Percentiles rank a stretch among this genome's conserved stretches.
phyloP scores from a whole-genome alignment of 768 basidiomycete genomes.

The Lentinula boryana region DNA sequence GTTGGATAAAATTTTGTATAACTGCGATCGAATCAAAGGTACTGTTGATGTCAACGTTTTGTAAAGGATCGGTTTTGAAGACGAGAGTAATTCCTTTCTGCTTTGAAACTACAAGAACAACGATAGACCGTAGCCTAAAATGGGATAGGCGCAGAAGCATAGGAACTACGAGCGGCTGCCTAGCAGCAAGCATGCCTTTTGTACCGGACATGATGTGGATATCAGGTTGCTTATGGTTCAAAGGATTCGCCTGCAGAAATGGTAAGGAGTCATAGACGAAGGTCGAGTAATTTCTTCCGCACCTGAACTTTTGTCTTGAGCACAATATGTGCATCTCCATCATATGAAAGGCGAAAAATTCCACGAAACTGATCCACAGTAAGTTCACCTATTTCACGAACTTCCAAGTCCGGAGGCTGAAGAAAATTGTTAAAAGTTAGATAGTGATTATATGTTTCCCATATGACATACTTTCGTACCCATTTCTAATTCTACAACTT shows the following conservation, averaged over 20 bases:
- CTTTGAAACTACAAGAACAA: slow-evolving; percentile 95
- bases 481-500: slow-evolving; percentile 99
- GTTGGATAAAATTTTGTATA: slow-evolving; percentile 96
- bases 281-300: slow-evolving; percentile 14
- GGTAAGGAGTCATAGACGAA: slow-evolving; percentile 1
- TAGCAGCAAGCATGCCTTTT: slow-evolving; percentile 87
- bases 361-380: slow-evolving; percentile 95
- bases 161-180: slow-evolving; percentile 92
- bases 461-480: slow-evolving; percentile 74
- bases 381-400: slow-evolving; percentile 96
- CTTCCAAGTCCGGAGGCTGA: slow-evolving; percentile 94
- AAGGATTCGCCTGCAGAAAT: slow-evolving; percentile 74
- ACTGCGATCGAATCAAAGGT: slow-evolving; percentile 98
- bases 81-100: slow-evolving; percentile 98
- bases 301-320: slow-evolving; percentile 93
- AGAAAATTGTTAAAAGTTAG: not conserved
- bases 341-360: slow-evolving; percentile 92
- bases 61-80: slow-evolving; percentile 98
- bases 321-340: slow-evolving; percentile 88
- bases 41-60: slow-evolving; percentile 95
- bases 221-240: slow-evolving; percentile 88
- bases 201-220: slow-evolving; percentile 83
- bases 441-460: not conserved
- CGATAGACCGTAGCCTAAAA: slow-evolving; percentile 90
- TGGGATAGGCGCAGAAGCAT: slow-evolving; percentile 97